A percentile compares a stretch with the other conserved stretches of the same genome.
Conservation (phyloP, 2,329 filamentous ascomycete species). For the Fusarium tjaetaba region DNA sequence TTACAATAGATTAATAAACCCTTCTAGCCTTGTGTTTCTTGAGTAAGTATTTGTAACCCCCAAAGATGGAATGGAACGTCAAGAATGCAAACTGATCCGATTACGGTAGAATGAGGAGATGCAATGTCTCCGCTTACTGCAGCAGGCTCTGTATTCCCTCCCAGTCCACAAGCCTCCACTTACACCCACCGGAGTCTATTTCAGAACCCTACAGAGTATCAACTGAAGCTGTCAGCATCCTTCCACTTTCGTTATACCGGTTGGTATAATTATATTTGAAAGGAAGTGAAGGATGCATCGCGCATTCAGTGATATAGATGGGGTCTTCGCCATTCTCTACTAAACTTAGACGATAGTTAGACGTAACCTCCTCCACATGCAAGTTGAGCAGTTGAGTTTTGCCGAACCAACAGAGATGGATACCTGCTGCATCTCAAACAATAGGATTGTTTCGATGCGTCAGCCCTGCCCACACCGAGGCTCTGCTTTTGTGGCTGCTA, state of each 20-base stretch:
- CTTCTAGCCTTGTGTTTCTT: background rate
- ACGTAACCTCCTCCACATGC: slow-evolving; percentile 1
- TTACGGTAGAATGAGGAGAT: background rate
- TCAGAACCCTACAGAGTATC: background rate
- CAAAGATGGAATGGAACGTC: background rate
- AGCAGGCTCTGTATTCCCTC: background rate
- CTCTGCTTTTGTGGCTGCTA: slow-evolving; percentile 13
- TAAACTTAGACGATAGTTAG: background rate
- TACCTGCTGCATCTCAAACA: slow-evolving; percentile 2
- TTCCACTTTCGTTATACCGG: background rate
- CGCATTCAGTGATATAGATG: background rate
- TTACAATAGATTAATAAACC: background rate
- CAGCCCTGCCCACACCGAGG: slow-evolving; percentile 22
- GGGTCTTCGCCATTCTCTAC: background rate
- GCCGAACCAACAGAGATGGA: slow-evolving; percentile 3
- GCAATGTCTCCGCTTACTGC: background rate
- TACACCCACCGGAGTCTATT: background rate
- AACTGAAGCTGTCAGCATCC: background rate
- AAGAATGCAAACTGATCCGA: background rate
- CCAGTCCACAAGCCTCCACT: slow-evolving; percentile 1
- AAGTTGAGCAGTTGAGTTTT: background rate
- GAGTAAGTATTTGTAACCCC: background rate
- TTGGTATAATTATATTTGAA: background rate
- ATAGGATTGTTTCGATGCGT: background rate
- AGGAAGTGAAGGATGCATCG: background rate